Base-by-base conservation (phyloP, 352 stramenopile species). In the Phytophthora lateralis region DNA sequence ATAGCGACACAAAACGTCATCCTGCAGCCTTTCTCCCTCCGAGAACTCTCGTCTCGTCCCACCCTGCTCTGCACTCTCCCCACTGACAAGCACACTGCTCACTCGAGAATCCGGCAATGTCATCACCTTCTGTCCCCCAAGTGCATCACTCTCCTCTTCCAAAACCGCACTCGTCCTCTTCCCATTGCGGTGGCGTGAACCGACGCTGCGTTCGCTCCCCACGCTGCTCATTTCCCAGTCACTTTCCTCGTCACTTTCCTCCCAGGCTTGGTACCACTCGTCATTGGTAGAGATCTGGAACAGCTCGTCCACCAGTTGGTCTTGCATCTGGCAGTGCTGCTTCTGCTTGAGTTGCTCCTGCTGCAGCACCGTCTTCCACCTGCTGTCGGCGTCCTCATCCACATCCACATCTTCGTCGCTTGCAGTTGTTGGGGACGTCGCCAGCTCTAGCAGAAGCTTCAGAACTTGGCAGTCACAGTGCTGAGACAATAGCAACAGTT, bases 241-340 rank as follows among this genome's bases (percentile, higher is more conserved):
- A 9, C 64, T 70, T 3, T 75, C 73, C 3, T 88, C 81, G n/a
- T 73, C 77, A 21, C 71, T 78, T 6, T 73, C 60, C 1, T 83
- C 63, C 79, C 80, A 83, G 7, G 78, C 71, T 30, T 89, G 70
- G 46, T 75, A 89, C 82, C 82, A 91, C 41, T 89, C 78, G 59
- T 90, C 82, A 37, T 80, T 76, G 21, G 74, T 82, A 14, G 78
- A 77, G 41, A 90, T 84, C 69, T 90, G 60, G 34, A 84, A 76
- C 3, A 90, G 59, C 37, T 89, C 80, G 1, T 83, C 67, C 7
- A 78, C 64, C 24, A 90, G 26, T 39, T 76, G 61, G 2, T 82
- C 69, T 35, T 66, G 60, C 63, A 71, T 53, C 34, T 56, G 49
- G 12, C 69, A 57, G n/a, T 53, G 58, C 14, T 59, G 24, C 2